A percentile compares a stretch with the other conserved stretches of the same genome.
These are phyloP conservation scores for Colletotrichum sojae DNA, from an alignment of 2,329 filamentous ascomycete species.

Conservation along the genomic window DNA sequence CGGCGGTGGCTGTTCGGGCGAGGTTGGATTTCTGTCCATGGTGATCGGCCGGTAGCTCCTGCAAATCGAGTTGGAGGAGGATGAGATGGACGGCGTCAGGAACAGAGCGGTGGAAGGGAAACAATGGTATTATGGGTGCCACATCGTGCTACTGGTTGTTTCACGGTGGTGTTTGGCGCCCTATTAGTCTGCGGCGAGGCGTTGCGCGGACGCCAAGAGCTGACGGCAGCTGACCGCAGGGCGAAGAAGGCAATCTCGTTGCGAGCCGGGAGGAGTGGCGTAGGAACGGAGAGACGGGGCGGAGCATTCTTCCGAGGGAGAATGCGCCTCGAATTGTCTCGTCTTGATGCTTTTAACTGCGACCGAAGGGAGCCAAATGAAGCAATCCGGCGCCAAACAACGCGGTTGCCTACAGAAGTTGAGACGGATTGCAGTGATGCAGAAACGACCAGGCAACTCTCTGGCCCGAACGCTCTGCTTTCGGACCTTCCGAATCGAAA, in stretches of 20 bases:
- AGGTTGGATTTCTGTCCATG: constrained; percentile 32
- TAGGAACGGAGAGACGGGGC: constrained; percentile 34
- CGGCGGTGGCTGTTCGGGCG: constrained; percentile 17
- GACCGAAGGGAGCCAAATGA: constrained; percentile 12
- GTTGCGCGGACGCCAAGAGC: constrained; percentile 36
- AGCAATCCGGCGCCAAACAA: constrained; percentile 13
- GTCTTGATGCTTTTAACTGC: constrained; percentile 17
- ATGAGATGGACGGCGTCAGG: constrained; percentile 9
- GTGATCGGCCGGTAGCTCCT: constrained; percentile 6
- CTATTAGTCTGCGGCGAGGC: constrained; percentile 36
- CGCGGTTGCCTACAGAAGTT: neutral
- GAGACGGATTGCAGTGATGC: neutral
- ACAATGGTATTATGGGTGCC: constrained; percentile 38
- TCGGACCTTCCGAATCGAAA: neutral
- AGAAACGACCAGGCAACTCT: neutral
- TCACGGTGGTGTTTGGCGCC: constrained; percentile 21
- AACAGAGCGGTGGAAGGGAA: constrained; percentile 21
- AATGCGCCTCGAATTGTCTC: constrained; percentile 22
- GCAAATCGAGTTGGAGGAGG: constrained; percentile 1
- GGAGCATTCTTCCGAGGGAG: constrained; percentile 23
- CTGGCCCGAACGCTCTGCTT: neutral
- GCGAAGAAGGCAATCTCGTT: constrained; percentile 33
- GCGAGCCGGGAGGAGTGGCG: constrained; percentile 21
- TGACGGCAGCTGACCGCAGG: constrained; percentile 40
- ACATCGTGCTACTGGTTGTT: constrained; percentile 15